Conservation (phyloP, 768 basidiomycete genomes). For the Myochromella boudieri region DNA sequence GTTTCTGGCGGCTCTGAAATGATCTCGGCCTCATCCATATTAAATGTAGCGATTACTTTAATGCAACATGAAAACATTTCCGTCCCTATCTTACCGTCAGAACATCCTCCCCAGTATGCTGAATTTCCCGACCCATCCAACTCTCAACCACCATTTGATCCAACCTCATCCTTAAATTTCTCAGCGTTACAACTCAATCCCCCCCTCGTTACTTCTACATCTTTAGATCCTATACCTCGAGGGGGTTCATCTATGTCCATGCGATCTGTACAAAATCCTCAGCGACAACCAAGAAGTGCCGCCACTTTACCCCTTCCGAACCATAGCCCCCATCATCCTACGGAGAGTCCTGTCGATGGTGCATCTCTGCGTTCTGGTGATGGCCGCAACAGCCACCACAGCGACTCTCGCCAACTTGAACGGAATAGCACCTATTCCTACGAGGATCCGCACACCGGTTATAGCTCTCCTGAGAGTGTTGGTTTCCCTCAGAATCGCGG, state of each 20-base stretch:
- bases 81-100: constrained; percentile 43
- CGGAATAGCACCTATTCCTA: constrained; percentile 35
- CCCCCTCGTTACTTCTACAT: not conserved
- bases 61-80: constrained; percentile 50
- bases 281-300: constrained; percentile 37
- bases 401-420: constrained; percentile 34
- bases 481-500: constrained; percentile 22
- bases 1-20: constrained; percentile 7
- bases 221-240: constrained; percentile 53
- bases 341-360: constrained; percentile 17
- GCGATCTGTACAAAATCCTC: constrained; percentile 29
- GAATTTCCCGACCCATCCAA: constrained; percentile 25
- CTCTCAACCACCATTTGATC: constrained; percentile 38
- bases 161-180: constrained; percentile 54
- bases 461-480: constrained; percentile 28
- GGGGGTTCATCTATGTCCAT: constrained; percentile 60
- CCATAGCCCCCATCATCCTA: constrained; percentile 10
- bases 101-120: constrained; percentile 32
- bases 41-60: constrained; percentile 21
- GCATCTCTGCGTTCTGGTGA: constrained; percentile 31
- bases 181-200: constrained; percentile 53
- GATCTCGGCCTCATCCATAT: not conserved
- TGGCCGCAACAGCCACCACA: constrained; percentile 29
- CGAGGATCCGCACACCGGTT: constrained; percentile 30
- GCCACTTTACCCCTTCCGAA: constrained; percentile 37